A percentile compares a stretch with the other conserved stretches of the same genome.
These are phyloP conservation scores for Acanthamoeba culbertsoni DNA, from an alignment of 208 protist genomes.

Conservation along the genomic window DNA sequence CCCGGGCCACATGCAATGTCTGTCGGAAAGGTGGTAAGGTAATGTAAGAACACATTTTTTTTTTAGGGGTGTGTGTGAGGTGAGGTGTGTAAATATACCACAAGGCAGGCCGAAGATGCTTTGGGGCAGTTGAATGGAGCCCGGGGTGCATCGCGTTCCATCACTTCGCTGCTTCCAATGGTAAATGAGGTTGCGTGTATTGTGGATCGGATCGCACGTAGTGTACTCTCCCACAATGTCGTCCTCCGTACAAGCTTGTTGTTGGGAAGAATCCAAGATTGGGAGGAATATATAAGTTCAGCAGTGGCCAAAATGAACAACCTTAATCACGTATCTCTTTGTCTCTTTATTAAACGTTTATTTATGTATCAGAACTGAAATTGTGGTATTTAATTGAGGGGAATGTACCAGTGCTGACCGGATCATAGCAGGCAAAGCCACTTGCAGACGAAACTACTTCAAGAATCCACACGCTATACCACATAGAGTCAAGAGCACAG, in stretches of 20 bases:
- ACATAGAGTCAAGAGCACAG: not conserved
- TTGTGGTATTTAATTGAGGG: not conserved
- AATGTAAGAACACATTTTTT: not conserved
- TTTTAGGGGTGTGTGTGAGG: not conserved
- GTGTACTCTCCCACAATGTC: slow-evolving; percentile 57
- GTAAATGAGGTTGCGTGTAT: slow-evolving; percentile 55
- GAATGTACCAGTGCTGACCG: not conserved
- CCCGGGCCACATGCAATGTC: slow-evolving; percentile 20
- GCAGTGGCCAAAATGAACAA: too few relatives aligned
- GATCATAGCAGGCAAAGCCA: not conserved
- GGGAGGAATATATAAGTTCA: too few relatives aligned
- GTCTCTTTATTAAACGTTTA: too few relatives aligned
- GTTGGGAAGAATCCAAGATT: too few relatives aligned
- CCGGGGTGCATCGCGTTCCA: not conserved
- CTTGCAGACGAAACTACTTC: not conserved
- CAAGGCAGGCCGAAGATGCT: slow-evolving; percentile 41
- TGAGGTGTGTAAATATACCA: not conserved
- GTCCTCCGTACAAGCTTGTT: slow-evolving; percentile 38
- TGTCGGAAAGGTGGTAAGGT: not conserved
- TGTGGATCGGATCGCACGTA: not conserved
- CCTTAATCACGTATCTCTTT: too few relatives aligned
- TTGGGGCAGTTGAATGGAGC: not conserved
- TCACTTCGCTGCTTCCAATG: not conserved
- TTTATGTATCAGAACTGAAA: not conserved
- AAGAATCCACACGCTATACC: not conserved